Evolutionary conservation across 345 rosid species (phyloP).

Genomic region (Chamaenerion angustifolium): DNA sequence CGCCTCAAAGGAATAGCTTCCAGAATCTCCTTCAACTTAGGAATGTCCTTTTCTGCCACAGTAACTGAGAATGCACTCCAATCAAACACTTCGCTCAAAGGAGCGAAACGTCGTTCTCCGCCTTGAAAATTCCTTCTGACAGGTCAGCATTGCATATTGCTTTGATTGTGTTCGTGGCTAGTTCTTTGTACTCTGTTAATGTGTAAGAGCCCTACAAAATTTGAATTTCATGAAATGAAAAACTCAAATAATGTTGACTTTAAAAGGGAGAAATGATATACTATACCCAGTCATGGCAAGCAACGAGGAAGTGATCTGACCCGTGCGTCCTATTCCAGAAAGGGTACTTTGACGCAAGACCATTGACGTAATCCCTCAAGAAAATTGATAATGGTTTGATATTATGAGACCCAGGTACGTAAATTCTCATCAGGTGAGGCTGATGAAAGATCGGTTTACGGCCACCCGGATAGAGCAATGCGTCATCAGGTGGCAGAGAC

Average conservation of each 20-base stretch:
- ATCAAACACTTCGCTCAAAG: constrained; percentile 55
- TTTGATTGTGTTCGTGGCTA: too few species aligned
- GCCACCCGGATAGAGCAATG: constrained; percentile 54
- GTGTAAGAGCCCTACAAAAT: too few species aligned
- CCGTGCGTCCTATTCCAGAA: constrained; percentile 90
- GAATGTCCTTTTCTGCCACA: too few species aligned
- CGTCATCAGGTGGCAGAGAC: constrained; percentile 49
- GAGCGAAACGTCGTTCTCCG: constrained; percentile 70
- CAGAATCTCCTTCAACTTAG: too few species aligned
- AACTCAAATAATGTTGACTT: too few species aligned
- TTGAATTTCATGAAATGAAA: too few species aligned
- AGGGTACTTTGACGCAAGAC: constrained; percentile 65
- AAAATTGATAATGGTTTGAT: constrained; percentile 44
- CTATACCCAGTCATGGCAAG: constrained; percentile 95
- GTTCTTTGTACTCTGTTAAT: too few species aligned
- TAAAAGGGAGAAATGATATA: too few species aligned
- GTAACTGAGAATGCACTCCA: constrained; percentile 86
- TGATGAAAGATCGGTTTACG: constrained; percentile 56
- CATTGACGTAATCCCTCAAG: constrained; percentile 47
- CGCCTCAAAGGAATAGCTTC: too few species aligned
- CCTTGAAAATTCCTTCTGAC: constrained; percentile 51
- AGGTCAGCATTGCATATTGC: constrained; percentile 21
- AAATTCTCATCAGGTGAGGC: constrained; percentile 61
- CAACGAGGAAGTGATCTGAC: constrained; percentile 80
- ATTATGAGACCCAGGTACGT: constrained; percentile 53